A percentile compares a stretch with the other conserved stretches of the same genome.
Evolutionary conservation across 1,284 basidiomycete genomes (phyloP).

Genomic region (Apiotrichum mycotoxinovorans): DNA sequence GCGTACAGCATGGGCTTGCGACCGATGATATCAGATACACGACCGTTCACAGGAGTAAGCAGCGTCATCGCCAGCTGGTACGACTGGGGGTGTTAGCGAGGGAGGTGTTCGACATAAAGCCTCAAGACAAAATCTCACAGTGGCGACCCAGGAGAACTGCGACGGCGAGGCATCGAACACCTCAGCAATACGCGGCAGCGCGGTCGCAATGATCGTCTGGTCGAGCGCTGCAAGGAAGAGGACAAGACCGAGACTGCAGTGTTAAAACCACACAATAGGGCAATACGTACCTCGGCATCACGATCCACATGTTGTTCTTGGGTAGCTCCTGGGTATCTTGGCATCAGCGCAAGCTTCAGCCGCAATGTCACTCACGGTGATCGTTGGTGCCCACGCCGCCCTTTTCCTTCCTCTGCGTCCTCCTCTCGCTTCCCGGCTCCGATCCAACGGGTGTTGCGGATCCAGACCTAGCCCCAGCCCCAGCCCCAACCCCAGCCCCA

Average conservation of each 20-base stretch:
- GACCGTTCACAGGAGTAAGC: conserved; percentile 40
- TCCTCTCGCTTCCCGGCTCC: neutral
- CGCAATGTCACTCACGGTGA: conserved; percentile 7
- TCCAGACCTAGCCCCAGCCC: no score
- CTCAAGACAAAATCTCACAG: conserved; percentile 26
- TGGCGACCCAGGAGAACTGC: conserved; percentile 38
- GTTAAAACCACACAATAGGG: neutral
- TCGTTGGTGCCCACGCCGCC: conserved; percentile 16
- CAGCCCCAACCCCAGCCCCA: no score
- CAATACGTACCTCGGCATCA: conserved; percentile 22
- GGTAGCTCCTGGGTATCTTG: conserved; percentile 34
- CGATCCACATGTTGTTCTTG: conserved; percentile 34
- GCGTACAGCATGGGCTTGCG: conserved; percentile 44
- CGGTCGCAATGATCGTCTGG: conserved; percentile 41
- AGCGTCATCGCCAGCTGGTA: conserved; percentile 39
- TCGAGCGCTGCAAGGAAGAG: conserved; percentile 45
- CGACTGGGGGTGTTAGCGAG: conserved; percentile 15
- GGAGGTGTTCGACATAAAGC: no score
- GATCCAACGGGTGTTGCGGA: neutral
- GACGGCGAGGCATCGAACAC: conserved; percentile 32
- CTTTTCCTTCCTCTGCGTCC: neutral
- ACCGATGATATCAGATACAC: conserved; percentile 43
- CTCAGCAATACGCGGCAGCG: conserved; percentile 33
- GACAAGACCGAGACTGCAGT: conserved; percentile 35
- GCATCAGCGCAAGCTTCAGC: conserved; percentile 5